Conservation (phyloP, 371 early-diverging fungal genomes). For the Mortierella sp. region DNA sequence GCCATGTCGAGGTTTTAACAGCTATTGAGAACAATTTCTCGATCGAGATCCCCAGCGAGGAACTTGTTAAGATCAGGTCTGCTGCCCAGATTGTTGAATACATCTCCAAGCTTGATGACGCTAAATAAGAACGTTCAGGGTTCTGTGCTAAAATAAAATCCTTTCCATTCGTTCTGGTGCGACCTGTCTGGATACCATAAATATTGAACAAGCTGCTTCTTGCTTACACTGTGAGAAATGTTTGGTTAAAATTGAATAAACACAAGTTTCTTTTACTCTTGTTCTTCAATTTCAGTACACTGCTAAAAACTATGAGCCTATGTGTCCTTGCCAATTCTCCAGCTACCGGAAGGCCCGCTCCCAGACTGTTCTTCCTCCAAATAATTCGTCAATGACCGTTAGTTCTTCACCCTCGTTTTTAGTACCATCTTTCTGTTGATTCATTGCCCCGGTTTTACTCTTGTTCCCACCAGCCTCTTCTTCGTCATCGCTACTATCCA, state of each 20-base stretch:
- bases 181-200: too few species aligned
- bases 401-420: conserved; percentile 8
- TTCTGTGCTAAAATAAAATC: too few species aligned
- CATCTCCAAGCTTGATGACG: conserved; percentile 82
- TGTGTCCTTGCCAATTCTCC: neutral
- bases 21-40: conserved; percentile 99
- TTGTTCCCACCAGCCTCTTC: conserved; percentile 10
- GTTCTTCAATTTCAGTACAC: neutral
- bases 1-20: conserved; percentile 98
- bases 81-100: conserved; percentile 91
- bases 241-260: neutral
- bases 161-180: too few species aligned
- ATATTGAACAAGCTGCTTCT: neutral
- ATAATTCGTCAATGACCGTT: conserved; percentile 47
- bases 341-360: too few species aligned
- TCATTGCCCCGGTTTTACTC: neutral
- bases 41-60: conserved; percentile 97
- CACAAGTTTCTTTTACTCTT: neutral
- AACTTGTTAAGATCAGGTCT: conserved; percentile 95
- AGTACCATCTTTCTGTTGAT: neutral
- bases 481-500: conserved; percentile 45
- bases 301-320: neutral
- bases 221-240: neutral
- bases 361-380: conserved; percentile 37
- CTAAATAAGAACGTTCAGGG: too few species aligned